Evolutionary conservation across 345 rosid species (phyloP).

Genomic region (Aquilaria sinensis): DNA sequence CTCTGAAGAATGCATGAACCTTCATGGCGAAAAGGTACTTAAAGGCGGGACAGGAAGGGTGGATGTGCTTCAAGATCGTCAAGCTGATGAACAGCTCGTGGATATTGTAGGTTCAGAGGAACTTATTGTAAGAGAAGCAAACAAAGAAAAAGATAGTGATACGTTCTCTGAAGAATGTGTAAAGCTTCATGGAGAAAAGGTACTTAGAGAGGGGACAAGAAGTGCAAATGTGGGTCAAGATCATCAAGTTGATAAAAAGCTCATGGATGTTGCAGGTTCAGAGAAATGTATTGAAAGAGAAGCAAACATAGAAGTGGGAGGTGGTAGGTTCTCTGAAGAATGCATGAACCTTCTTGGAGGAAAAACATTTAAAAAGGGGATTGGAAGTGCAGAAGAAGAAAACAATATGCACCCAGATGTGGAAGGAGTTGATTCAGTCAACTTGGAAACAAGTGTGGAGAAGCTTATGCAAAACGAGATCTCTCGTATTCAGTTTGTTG

Average conservation of each 20-base stretch:
- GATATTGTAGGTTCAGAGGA: conserved; percentile 9
- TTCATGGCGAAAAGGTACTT: not conserved
- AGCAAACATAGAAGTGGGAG: conserved; percentile 12
- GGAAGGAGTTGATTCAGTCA: conserved; percentile 12
- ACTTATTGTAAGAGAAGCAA: conserved; percentile 9
- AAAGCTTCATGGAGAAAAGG: not conserved
- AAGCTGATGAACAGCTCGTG: no score
- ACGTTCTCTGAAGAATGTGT: conserved; percentile 9
- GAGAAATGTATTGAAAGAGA: conserved; percentile 13
- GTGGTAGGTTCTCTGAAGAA: conserved; percentile 10
- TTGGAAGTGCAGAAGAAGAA: conserved; percentile 5
- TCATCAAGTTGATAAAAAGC: conserved; percentile 9
- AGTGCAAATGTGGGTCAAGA: not conserved
- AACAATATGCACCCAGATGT: conserved; percentile 12
- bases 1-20: conserved; percentile 10
- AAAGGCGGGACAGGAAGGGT: no score
- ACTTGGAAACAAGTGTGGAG: conserved; percentile 29
- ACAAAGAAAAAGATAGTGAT: conserved; percentile 11
- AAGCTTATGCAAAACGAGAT: conserved; percentile 23
- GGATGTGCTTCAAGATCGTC: not conserved
- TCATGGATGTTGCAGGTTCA: conserved; percentile 4
- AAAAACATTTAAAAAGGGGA: not conserved
- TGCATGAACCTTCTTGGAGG: conserved; percentile 3
- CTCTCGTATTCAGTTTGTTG: conserved; percentile 9
- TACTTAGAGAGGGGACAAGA: no score